Evolutionary conservation across 768 basidiomycete species (phyloP).

Genomic region (Suillus subaureus): DNA sequence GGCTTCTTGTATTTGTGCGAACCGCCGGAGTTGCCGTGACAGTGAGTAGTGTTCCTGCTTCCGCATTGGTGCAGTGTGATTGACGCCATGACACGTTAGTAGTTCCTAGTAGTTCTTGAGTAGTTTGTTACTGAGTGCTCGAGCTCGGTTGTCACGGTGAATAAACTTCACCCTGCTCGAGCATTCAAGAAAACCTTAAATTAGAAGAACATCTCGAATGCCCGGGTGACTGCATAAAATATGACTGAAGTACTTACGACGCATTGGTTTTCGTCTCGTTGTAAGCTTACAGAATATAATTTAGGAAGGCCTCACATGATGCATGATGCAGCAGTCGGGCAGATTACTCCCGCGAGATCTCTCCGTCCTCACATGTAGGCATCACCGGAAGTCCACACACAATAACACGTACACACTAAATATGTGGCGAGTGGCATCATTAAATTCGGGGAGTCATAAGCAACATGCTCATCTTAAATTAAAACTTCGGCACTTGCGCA

Average conservation of each 20-base stretch:
- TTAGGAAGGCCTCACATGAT: background rate
- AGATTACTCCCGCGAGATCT: background rate
- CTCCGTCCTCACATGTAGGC: background rate
- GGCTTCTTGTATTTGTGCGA: background rate
- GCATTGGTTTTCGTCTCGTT: background rate
- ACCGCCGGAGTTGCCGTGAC: background rate
- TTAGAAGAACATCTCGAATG: background rate
- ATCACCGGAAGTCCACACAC: background rate
- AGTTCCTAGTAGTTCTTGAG: background rate
- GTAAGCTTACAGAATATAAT: background rate
- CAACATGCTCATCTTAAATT: background rate
- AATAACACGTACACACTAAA: background rate
- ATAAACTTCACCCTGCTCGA: background rate
- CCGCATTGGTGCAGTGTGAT: background rate
- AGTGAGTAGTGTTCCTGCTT: background rate
- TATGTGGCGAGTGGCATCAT: background rate
- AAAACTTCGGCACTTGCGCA: background rate
- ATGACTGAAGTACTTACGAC: background rate
- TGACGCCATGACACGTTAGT: background rate
- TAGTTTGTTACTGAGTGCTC: background rate
- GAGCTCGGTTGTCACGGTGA: background rate
- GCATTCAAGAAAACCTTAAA: background rate
- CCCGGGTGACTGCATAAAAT: background rate
- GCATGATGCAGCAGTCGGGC: background rate
- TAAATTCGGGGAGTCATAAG: background rate